Evolutionary conservation across 768 basidiomycete genomes (phyloP).

Genomic region (Macrocybe gigantea): DNA sequence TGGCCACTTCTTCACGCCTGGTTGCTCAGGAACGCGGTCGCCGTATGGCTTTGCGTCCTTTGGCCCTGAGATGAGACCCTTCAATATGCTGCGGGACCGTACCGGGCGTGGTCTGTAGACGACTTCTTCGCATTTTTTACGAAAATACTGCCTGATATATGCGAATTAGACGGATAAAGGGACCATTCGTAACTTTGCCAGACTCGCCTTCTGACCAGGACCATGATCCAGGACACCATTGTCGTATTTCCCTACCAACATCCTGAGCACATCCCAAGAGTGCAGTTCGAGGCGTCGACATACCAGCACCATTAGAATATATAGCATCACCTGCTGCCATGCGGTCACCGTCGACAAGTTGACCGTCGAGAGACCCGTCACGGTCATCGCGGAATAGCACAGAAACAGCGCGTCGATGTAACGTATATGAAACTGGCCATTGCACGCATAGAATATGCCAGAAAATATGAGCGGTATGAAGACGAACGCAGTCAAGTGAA

Average conservation of each 20-base stretch:
- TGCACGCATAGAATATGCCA: conserved; percentile 61
- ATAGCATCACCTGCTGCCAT: conserved; percentile 46
- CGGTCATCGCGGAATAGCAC: conserved; percentile 55
- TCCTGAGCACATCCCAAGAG: not conserved
- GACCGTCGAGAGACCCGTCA: conserved; percentile 40
- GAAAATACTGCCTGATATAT: conserved; percentile 33
- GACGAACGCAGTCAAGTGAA: conserved; percentile 44
- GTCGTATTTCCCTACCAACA: conserved; percentile 36
- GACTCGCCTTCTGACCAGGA: conserved; percentile 51
- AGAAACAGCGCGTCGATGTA: conserved; percentile 57
- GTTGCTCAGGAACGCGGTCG: conserved; percentile 4
- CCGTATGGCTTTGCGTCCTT: not conserved
- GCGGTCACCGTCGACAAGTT: conserved; percentile 44
- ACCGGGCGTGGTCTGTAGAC: conserved; percentile 11
- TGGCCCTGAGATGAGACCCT: conserved; percentile 1
- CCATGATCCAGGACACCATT: conserved; percentile 60
- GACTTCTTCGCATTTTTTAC: conserved; percentile 35
- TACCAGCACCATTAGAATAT: conserved; percentile 47
- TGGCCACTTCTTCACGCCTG: conserved; percentile 6
- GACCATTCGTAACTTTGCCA: not conserved
- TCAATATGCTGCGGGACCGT: not conserved
- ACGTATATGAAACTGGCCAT: conserved; percentile 43
- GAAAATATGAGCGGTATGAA: conserved; percentile 55
- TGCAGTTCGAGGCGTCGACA: conserved; percentile 10
- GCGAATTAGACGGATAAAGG: not conserved